Evolutionary conservation across 2,329 filamentous ascomycete genomes (phyloP), one percentile per base, ranked within the genome.

Genomic region (Leptographium procerum): DNA sequence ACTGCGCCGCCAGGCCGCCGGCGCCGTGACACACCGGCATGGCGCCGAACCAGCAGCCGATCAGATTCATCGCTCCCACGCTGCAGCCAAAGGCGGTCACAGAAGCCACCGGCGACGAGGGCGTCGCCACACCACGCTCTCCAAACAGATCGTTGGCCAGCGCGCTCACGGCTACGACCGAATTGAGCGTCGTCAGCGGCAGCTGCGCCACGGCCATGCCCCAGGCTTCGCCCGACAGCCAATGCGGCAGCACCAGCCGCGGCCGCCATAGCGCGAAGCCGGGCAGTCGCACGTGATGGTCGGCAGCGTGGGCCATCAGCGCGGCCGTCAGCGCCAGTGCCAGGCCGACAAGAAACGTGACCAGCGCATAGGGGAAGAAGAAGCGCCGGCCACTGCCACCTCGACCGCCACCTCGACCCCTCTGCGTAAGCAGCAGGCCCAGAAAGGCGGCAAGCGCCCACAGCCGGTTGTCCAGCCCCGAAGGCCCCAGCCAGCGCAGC

Each of bases 1-100:
- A 89, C 69, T 97, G 92, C 0, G 88, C 94, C 6, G 94, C 94
- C 0, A 97, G 76, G 0, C 92, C 92, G 2, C 92, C 92, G 0
- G 90, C 90, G 6, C 92, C 92, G 69, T 97, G 94, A 68, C 94
- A 97, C 4, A 94, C 85, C 3, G 92, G 94, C 94, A 96, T 97
- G 6, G 87, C 88, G 53, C 91, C 91, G 66, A 96, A 95, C 88
- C 89, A 95, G 66, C 89, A 91, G 19, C 88, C 87, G 1, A 87
- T 70, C 4, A 96, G 74, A 68, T 97, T 97, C 83, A 96, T 95
- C 2, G 77, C 66, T 0, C 86, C 85, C 4, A 97, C 89, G 57
- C 89, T 95, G 60, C 91, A 69, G 1, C 91, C 92, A 33, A 97
- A 77, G 0, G 84, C 78, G 0, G 89, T 92, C 7, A 90, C 86